A percentile compares a stretch with the other conserved stretches of the same genome.
phyloP scores from a whole-genome alignment of 2,329 filamentous ascomycete species.

The Sclerotinia minor region DNA sequence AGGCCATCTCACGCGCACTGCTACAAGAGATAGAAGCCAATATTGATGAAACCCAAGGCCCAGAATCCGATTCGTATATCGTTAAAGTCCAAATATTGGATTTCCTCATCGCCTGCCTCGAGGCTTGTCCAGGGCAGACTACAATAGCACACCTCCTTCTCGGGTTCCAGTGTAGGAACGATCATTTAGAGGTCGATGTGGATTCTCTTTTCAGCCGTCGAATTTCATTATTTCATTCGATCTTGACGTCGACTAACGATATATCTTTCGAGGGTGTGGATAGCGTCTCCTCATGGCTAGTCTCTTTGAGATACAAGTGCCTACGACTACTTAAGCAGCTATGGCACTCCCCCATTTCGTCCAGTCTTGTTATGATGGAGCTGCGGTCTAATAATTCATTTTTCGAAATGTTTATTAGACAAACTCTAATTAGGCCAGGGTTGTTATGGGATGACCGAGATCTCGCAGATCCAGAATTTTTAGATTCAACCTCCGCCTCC shows the following conservation, averaged over 20 bases:
- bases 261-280: constrained; percentile 61
- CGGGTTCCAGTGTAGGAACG: constrained; percentile 77
- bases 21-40: constrained; percentile 65
- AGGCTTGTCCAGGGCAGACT: constrained; percentile 71
- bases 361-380: constrained; percentile 71
- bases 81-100: constrained; percentile 84
- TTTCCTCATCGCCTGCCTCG: constrained; percentile 79
- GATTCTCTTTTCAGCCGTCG: constrained; percentile 70
- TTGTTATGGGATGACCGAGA: constrained; percentile 73
- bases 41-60: constrained; percentile 72
- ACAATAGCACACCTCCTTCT: constrained; percentile 89
- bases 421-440: constrained; percentile 67
- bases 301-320: constrained; percentile 66
- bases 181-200: constrained; percentile 65
- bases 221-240: constrained; percentile 78
- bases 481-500: constrained; percentile 49
- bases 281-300: constrained; percentile 64
- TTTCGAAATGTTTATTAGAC: constrained; percentile 71
- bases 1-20: constrained; percentile 75
- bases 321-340: constrained; percentile 76
- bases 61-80: constrained; percentile 69
- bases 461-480: constrained; percentile 63
- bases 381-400: constrained; percentile 77
- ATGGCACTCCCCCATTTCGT: constrained; percentile 80
- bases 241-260: constrained; percentile 70